These are phyloP conservation scores for Kondoa subrosea DNA, from an alignment of 768 basidiomycete species.

Conservation along the genomic window DNA sequence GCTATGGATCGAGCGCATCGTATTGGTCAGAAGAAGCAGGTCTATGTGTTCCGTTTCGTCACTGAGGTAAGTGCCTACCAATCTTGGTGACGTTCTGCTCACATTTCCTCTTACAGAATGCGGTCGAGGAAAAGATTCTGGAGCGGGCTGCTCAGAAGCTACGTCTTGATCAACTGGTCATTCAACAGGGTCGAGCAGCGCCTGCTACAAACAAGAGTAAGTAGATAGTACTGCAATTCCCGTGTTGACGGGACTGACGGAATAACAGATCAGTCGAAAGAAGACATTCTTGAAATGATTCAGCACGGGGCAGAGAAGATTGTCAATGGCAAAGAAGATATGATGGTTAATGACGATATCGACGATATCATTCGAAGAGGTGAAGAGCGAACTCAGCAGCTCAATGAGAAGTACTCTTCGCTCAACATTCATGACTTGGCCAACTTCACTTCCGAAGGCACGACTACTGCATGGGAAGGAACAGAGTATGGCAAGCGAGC, in stretches of 20 bases:
- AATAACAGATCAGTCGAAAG: constrained; percentile 41
- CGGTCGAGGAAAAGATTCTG: constrained; percentile 86
- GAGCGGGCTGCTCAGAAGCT: constrained; percentile 92
- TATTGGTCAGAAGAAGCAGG: constrained; percentile 92
- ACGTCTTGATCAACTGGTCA: constrained; percentile 83
- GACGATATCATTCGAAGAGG: constrained; percentile 82
- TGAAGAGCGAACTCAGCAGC: constrained; percentile 70
- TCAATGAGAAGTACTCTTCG: constrained; percentile 81
- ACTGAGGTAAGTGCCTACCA: constrained; percentile 42
- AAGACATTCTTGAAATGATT: constrained; percentile 95
- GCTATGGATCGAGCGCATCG: constrained; percentile 89
- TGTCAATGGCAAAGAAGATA: constrained; percentile 51
- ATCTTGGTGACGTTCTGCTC: background rate
- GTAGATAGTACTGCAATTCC: constrained; percentile 18
- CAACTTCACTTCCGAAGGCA: constrained; percentile 63
- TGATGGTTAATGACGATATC: constrained; percentile 55
- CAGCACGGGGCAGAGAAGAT: constrained; percentile 94
- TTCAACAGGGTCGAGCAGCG: constrained; percentile 81
- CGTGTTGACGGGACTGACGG: background rate
- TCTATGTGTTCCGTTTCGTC: constrained; percentile 91
- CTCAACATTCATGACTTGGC: constrained; percentile 86
- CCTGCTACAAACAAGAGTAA: constrained; percentile 49
- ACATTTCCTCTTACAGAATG: constrained; percentile 38
- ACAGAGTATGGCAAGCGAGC: constrained; percentile 21
- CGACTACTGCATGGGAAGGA: constrained; percentile 28